phyloP scores from a whole-genome alignment of 2,329 filamentous ascomycete genomes.

The Apiospora saccharicola region DNA sequence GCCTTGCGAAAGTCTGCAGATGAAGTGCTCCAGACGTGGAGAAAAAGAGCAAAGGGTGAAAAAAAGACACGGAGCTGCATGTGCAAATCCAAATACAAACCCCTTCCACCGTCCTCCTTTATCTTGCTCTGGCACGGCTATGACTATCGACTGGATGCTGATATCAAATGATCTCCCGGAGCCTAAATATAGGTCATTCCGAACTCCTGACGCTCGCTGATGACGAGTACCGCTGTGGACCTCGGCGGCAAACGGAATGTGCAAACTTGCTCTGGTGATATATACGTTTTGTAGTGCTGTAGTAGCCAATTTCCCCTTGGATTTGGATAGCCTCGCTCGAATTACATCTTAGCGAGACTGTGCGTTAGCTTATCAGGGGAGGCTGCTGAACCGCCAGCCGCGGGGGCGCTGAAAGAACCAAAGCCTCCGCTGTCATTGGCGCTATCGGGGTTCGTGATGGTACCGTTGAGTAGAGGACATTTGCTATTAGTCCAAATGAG shows the following conservation, averaged over 20 bases:
- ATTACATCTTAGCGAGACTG: background rate
- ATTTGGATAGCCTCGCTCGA: background rate
- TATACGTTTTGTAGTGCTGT: background rate
- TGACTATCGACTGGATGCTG: background rate
- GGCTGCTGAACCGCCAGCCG: constrained; percentile 24
- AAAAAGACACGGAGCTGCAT: background rate
- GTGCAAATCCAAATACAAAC: constrained; percentile 11
- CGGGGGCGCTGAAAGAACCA: constrained; percentile 58
- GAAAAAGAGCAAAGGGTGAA: background rate
- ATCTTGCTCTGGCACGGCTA: background rate
- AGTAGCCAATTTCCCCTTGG: background rate
- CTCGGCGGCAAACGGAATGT: background rate
- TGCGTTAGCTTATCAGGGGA: background rate
- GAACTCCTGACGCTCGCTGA: background rate
- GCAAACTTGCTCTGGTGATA: background rate
- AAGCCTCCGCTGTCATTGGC: constrained; percentile 66
- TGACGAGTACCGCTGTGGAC: background rate
- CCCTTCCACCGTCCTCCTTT: background rate
- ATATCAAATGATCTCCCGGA: background rate
- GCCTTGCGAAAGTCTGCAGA: background rate
- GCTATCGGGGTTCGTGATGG: constrained; percentile 69
- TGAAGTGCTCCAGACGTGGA: background rate
- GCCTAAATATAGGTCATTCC: background rate
- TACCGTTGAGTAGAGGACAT: constrained; percentile 89
- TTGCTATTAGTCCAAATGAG: constrained; percentile 38